phyloP scores from a whole-genome alignment of 2,329 filamentous ascomycete genomes.

The Gaeumannomyces tritici region DNA sequence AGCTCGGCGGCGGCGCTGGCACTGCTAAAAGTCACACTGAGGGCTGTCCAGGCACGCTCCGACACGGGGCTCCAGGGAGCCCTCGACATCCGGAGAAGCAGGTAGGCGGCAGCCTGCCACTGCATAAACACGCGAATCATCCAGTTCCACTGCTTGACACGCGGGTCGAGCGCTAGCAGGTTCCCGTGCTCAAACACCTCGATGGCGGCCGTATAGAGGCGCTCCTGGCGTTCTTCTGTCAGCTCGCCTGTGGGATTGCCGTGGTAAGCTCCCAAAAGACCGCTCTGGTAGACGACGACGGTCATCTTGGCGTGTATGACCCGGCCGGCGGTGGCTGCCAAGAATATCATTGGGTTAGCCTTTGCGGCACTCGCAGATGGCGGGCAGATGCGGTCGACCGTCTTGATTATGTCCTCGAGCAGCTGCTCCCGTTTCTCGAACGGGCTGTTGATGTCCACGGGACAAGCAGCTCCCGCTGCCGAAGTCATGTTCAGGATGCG shows the following conservation, averaged over 20 bases:
- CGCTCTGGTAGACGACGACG: slow-evolving; percentile 42
- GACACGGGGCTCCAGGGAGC: slow-evolving; percentile 25
- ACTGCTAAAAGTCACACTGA: slow-evolving; percentile 18
- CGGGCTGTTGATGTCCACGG: slow-evolving; percentile 19
- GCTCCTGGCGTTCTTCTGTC: slow-evolving; percentile 19
- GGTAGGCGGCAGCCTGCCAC: slow-evolving; percentile 48
- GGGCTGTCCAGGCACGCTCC: slow-evolving; percentile 17
- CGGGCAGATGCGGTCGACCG: slow-evolving; percentile 44
- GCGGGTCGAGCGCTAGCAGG: slow-evolving; percentile 38
- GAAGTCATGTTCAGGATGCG: slow-evolving; percentile 26
- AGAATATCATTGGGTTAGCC: slow-evolving; percentile 41
- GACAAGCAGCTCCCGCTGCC: slow-evolving; percentile 18
- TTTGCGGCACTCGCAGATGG: slow-evolving; percentile 9
- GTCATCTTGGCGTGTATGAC: slow-evolving; percentile 45
- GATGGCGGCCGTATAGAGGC: slow-evolving; percentile 38
- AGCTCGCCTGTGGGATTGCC: slow-evolving; percentile 20
- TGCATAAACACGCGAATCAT: slow-evolving; percentile 49
- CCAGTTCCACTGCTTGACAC: slow-evolving; percentile 44
- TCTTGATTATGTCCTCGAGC: slow-evolving; percentile 20
- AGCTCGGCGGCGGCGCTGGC: slow-evolving; percentile 28
- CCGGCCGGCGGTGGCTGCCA: slow-evolving; percentile 35
- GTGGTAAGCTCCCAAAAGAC: slow-evolving; percentile 27
- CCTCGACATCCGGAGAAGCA: slow-evolving; percentile 39
- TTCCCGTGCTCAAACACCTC: slow-evolving; percentile 48
- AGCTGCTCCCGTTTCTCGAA: slow-evolving; percentile 32